phyloP scores from a whole-genome alignment of 768 basidiomycete species.

The Pisolithus tinctorius region DNA sequence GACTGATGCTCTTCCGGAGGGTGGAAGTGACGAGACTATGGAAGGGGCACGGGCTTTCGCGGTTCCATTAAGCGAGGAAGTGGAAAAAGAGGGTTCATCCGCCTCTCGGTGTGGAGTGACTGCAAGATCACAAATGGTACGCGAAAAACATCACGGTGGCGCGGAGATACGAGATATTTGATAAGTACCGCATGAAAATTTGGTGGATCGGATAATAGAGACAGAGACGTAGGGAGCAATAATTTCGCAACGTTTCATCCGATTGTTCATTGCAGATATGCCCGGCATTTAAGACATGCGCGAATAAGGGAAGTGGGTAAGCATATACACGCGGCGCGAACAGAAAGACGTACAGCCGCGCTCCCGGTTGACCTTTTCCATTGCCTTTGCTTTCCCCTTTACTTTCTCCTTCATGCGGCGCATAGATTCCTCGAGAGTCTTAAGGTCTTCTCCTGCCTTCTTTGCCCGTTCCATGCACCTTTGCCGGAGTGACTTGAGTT shows the following conservation, averaged over 20 bases:
- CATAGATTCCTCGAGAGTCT: slow-evolving; percentile 70
- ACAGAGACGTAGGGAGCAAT: neutral
- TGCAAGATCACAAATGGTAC: slow-evolving; percentile 8
- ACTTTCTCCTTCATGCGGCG: slow-evolving; percentile 70
- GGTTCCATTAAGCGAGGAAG: slow-evolving; percentile 26
- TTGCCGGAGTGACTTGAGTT: slow-evolving; percentile 50
- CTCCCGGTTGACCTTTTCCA: slow-evolving; percentile 68
- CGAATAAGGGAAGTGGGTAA: slow-evolving; percentile 8
- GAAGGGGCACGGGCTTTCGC: slow-evolving; percentile 45
- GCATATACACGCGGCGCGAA: slow-evolving; percentile 3
- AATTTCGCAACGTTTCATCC: slow-evolving; percentile 8
- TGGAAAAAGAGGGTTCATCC: slow-evolving; percentile 39
- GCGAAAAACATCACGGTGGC: neutral
- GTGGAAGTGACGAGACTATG: slow-evolving; percentile 38
- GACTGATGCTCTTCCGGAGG: slow-evolving; percentile 47
- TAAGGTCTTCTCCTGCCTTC: slow-evolving; percentile 73
- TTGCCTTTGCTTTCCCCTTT: slow-evolving; percentile 62
- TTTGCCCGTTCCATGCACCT: slow-evolving; percentile 54
- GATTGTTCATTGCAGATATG: slow-evolving; percentile 6
- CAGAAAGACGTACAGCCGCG: slow-evolving; percentile 59
- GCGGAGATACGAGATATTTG: slow-evolving; percentile 1
- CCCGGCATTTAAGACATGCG: slow-evolving; percentile 11
- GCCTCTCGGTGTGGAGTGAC: slow-evolving; percentile 45
- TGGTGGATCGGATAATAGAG: neutral
- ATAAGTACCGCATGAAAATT: slow-evolving; percentile 12